A percentile compares a stretch with the other conserved stretches of the same genome.
These are phyloP conservation scores for Raphanus sativus DNA, from an alignment of 345 rosid genomes.

Conservation along the genomic window DNA sequence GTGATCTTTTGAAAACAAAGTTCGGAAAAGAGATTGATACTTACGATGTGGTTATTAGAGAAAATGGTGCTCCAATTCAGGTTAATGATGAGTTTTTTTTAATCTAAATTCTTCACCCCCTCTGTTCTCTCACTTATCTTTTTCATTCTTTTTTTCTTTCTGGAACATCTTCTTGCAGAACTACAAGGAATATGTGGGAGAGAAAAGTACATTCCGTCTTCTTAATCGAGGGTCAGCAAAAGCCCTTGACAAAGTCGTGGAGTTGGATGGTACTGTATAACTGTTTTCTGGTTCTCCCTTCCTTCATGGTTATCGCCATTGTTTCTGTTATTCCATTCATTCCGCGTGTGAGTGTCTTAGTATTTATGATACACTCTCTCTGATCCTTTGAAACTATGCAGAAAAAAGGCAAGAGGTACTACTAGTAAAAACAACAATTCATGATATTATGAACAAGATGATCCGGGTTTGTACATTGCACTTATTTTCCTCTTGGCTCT, in stretches of 20 bases:
- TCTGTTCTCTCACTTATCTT: slow-evolving; percentile 1
- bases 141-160: background rate
- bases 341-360: background rate
- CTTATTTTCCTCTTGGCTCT: slow-evolving; percentile 10
- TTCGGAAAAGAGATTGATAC: slow-evolving; percentile 90
- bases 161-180: slow-evolving; percentile 46
- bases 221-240: slow-evolving; percentile 96
- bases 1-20: slow-evolving; percentile 86
- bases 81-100: slow-evolving; percentile 37
- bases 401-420: slow-evolving; percentile 78
- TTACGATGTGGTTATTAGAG: slow-evolving; percentile 82
- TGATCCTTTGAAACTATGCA: slow-evolving; percentile 41
- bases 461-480: slow-evolving; percentile 59
- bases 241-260: slow-evolving; percentile 98
- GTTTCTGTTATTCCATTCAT: slow-evolving; percentile 3
- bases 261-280: slow-evolving; percentile 73
- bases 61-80: slow-evolving; percentile 93
- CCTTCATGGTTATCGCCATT: slow-evolving; percentile 8
- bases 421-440: slow-evolving; percentile 86
- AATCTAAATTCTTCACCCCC: background rate
- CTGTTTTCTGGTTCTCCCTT: slow-evolving; percentile 1
- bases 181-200: slow-evolving; percentile 73
- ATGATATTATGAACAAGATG: slow-evolving; percentile 95
- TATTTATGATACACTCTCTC: slow-evolving; percentile 8
- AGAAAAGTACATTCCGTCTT: slow-evolving; percentile 86